phyloP scores from a whole-genome alignment of 441 rosid genomes.

The Melastoma candidum region DNA sequence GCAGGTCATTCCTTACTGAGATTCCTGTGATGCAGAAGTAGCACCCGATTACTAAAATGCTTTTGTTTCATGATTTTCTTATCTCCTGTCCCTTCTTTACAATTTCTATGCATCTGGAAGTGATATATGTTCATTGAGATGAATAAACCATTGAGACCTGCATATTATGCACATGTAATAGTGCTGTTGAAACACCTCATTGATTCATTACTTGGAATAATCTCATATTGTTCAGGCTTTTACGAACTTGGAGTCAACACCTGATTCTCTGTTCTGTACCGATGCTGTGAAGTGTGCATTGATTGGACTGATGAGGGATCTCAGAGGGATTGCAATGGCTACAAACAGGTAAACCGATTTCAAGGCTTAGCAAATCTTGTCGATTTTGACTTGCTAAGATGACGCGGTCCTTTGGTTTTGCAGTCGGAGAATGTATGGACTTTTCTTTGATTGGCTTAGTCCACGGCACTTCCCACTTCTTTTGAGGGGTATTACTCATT shows the following conservation, averaged over 20 bases:
- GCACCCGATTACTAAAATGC: neutral
- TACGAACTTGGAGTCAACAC: constrained; percentile 35
- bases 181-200: constrained; percentile 28
- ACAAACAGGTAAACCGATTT: constrained; percentile 56
- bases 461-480: constrained; percentile 94
- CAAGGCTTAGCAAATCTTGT: neutral
- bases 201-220: neutral
- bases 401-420: constrained; percentile 13
- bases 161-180: too few relatives aligned
- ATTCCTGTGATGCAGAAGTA: neutral
- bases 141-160: too few relatives aligned
- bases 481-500: constrained; percentile 79
- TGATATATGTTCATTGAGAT: too few relatives aligned
- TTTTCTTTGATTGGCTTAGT: constrained; percentile 97
- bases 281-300: constrained; percentile 86
- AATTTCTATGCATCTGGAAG: too few relatives aligned
- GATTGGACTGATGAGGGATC: constrained; percentile 93
- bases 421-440: constrained; percentile 92
- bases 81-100: neutral
- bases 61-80: neutral
- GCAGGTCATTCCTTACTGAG: constrained; percentile 37
- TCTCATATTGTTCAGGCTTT: neutral
- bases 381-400: neutral
- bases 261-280: constrained; percentile 80
- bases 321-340: constrained; percentile 98